Base-by-base conservation (phyloP, 2,329 filamentous ascomycete species). In the Grosmannia huntii region DNA sequence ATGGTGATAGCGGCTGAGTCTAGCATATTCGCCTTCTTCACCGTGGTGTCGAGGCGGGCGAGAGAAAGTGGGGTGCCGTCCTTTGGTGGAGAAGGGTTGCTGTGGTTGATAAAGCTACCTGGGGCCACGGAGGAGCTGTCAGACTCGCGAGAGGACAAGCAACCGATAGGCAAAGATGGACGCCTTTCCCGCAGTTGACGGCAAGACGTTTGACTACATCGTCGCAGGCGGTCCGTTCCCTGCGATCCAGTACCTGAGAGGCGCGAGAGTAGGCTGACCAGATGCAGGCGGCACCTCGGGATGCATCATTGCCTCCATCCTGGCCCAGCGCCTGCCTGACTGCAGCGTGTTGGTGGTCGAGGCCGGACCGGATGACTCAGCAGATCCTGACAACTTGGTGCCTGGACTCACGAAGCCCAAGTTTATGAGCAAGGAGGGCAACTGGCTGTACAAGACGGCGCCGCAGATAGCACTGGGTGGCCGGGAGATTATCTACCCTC, bases 381-480 rank as follows among this genome's bases (percentile, higher is more conserved):
- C 56, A 33, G 56, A 57, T 25, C 56, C 56, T 3, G 56, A 57
- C 25, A 57, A 57, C 25, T 38, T 53, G 21, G 50, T 57, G 16
- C 56, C 56, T 9, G 56, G 56, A 2, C 49, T 57, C 19, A 53
- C 56, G 9, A 57, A 57, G 19, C 23, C 49, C 16, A 57, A 57
- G 49, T 57, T 57, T 21, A 53, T 52, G 49, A 57, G 48, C 48
- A 27, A 31, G 3, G 56, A 57, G 3, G 56, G 56, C 50, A 57
- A 57, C 28, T 57, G 56, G 56, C 50, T 57, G 23, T 57, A 57
- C 36, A 57, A 57, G 56, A 57, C 56, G 7, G 56, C 33, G 7
- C 56, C 56, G 1, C 56, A 57, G 38, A 11, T 19, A 12, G 56
- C 48, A 6, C 50, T 57, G 9, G 19, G 38, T 12, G 50, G 56